Base-by-base conservation (phyloP, 305 asterid genomes). In the Stenogyne calaminthoides region DNA sequence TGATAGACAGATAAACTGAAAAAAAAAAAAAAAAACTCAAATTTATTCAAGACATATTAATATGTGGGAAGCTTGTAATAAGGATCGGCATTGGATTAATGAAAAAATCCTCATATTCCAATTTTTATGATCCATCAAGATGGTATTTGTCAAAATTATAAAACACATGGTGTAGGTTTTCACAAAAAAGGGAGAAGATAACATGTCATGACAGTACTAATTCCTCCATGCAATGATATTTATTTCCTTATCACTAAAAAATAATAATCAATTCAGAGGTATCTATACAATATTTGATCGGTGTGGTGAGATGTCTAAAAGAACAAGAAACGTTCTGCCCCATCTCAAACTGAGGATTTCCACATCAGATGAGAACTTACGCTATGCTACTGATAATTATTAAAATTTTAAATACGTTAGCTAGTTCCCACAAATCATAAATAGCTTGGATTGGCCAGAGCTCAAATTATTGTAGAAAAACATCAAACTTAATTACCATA, bases 1-100 rank as follows among this genome's bases (percentile, higher is more conserved):
- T 42, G 19, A 44, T n/a, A 22, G 52, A 9, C 12, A 16, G 9
- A 58, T 29, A 1, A 9, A 40, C 12, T 8, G 16, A 44, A 27
- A n/a, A 27, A 29, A 0, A 58, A 15, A 34, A 55, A 47, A 0
- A 58, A 15, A 34, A 55, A 47, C 37, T 25, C 47, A 74, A 55
- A 61, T 20, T 25, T 62, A 74, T 29, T 42, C 27, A 40, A 58
- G 68, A 65, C 49, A 65, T 27, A 56, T 54, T 10, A 7, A 42
- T 9, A 16, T 64, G 19, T 6, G 29, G 51, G 57, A 51, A 36
- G 60, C 37, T 66, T 51, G 37, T 19, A 12, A 36, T 9, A 47
- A 69, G 5, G 65, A 40, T 9, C 49, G 11, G 19, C 6, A 40
- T 1, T 39, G 36, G 11, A 64, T 22, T 9, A 32, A 18, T 54